Base-by-base conservation (phyloP, 177 flowering plant genomes). In the Vitis hybrid region DNA sequence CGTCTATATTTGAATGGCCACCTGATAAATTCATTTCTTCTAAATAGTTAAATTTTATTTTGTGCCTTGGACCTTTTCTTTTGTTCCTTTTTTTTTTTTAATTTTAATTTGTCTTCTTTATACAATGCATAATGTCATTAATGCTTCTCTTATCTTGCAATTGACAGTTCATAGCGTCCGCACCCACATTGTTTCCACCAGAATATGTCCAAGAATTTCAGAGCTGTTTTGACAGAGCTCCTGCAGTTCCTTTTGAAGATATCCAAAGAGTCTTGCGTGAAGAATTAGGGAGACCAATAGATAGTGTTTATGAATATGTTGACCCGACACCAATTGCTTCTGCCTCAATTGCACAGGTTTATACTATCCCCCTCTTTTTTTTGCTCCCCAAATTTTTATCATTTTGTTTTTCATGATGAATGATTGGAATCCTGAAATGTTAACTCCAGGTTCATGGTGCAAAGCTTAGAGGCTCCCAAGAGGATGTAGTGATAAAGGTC, bases 301-400 rank as follows among this genome's bases (percentile, higher is more conserved):
- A 91, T 19, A 87, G 86, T 69, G 86, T 95, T 4, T 95, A 89
- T 75, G 97, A 91, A 76, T 91, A 86, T 81, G 83, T 95, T 66
- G 95, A 95, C 81, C 97, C 97, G 7, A 87, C 82, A 2, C 98
- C 98, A 12, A 18, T 95, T 81, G 98, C 98, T 68, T 92, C 98
- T 11, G 98, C 98, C 71, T 95, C 97, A 11, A 86, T 95, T 79
- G 98, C 97, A 52, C 98, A 95, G 95, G 98, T 94, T 62, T 57
- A 50, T 56, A 18, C 9, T 12, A 49, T n/a, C 4, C 53, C 12
- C 38, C 44, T 59, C n/a, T 59, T 75, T 50, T 59, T 64, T 44
- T 24, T 28, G 31, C n/a, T 38, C 12, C 13, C 50, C 31, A 38
- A 14, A 50, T 44, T 24, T 38, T 33, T 49, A 9, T 7, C 22